phyloP scores from a whole-genome alignment of 23 red algal species.

The Gracilaria vermiculophylla region DNA sequence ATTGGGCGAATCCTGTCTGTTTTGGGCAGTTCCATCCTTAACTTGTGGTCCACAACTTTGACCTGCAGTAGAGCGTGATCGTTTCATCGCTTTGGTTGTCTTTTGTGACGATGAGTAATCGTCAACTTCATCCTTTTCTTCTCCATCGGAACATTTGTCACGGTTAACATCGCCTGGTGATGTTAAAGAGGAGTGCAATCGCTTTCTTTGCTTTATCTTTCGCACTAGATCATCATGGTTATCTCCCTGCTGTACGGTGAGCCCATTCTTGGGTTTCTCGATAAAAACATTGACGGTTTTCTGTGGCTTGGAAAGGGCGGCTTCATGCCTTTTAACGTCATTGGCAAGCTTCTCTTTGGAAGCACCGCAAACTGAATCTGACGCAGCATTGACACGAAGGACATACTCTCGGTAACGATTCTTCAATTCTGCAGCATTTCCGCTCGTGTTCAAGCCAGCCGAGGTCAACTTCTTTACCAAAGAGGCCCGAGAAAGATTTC shows the following conservation, averaged over 20 bases:
- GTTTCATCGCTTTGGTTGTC: background rate
- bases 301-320: background rate
- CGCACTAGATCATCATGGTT: slow-evolving; percentile 24
- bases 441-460: background rate
- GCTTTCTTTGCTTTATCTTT: slow-evolving; percentile 6
- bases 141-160: background rate
- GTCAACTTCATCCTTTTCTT: background rate
- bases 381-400: slow-evolving; percentile 28
- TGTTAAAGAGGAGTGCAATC: background rate
- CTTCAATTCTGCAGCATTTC: background rate
- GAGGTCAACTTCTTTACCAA: background rate
- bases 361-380: slow-evolving; percentile 5
- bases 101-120: background rate
- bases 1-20: background rate
- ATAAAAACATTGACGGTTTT: background rate
- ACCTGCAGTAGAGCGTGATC: background rate
- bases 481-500: background rate
- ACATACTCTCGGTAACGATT: slow-evolving; percentile 27
- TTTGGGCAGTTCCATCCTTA: background rate
- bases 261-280: background rate
- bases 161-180: background rate
- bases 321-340: slow-evolving; percentile 3
- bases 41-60: background rate
- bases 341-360: background rate
- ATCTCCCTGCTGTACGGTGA: slow-evolving; percentile 1